Evolutionary conservation across 805 yeast genomes (phyloP), one percentile per base, ranked within the genome.

Genomic region (Kuraishia capsulata): DNA sequence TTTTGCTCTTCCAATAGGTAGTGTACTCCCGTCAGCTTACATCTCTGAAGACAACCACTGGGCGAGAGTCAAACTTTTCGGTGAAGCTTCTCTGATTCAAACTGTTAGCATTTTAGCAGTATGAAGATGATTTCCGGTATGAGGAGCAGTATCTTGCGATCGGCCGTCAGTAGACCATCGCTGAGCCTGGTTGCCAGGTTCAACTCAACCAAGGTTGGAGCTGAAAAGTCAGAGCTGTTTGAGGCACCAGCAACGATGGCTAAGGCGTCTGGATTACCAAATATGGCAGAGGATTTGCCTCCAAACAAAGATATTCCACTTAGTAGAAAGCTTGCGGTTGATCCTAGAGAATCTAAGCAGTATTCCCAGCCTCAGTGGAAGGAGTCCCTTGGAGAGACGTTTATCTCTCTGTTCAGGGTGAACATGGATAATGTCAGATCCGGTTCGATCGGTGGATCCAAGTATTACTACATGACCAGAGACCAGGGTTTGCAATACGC

Each of bases 361-460:
- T 57, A 44, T 33, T 42, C 45, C 10, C 53, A 73, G 32, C 71
- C 80, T 0, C 56, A 61, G 39, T 69, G 76, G 70, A 66, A 73
- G 43, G 71, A 67, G 44, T 64, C 67, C 0, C 52, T 84, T 28
- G 92, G 90, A 47, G 88, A 84, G 54, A 52, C 71, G 30, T 67
- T 81, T 18, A 71, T 83, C 39, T 65, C 71, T 25, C 32, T 69
- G 9, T 79, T 90, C 55, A 69, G 76, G 45, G 64, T 90, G 41
- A 96, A 90, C 59, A 87, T 90, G 94, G 97, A 90, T 64, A 76
- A 76, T 45, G 73, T 89, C 29, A 74, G 97, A 53, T 83, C 97
- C 0, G 97, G 97, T 20, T 88, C 97, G 1, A 80, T 90, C 46
- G 96, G 96, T 4, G 97, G 97, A 6, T 81, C 89, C 3, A 69